These are phyloP conservation scores for Rhizopogon vesiculosus DNA, from an alignment of 768 basidiomycete species.

Conservation along the genomic window DNA sequence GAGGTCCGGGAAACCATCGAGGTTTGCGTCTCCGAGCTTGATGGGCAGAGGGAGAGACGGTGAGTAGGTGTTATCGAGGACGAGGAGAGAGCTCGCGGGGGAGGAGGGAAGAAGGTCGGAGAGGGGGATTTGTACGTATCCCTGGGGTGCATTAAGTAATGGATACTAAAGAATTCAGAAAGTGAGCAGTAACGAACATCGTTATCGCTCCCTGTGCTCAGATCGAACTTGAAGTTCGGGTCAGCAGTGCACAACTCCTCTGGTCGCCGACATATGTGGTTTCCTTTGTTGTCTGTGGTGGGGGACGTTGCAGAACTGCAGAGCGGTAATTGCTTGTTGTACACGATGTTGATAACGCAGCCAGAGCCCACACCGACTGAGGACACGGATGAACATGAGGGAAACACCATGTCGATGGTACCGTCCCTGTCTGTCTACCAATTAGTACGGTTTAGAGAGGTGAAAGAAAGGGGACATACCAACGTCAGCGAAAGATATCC, in stretches of 20 bases:
- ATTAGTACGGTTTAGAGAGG: not conserved
- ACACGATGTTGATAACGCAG: conserved; percentile 88
- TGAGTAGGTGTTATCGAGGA: conserved; percentile 58
- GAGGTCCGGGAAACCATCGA: conserved; percentile 93
- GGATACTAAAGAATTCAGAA: not conserved
- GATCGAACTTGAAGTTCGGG: conserved; percentile 71
- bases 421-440: conserved; percentile 80
- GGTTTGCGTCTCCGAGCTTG: conserved; percentile 82
- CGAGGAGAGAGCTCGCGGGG: conserved; percentile 51
- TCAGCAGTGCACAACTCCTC: conserved; percentile 82
- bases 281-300: conserved; percentile 41
- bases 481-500: conserved; percentile 87
- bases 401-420: conserved; percentile 92
- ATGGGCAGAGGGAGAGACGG: conserved; percentile 74
- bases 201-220: conserved; percentile 46
- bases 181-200: conserved; percentile 33
- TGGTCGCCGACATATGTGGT: conserved; percentile 65
- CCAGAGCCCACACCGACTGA: conserved; percentile 65
- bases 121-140: conserved; percentile 63
- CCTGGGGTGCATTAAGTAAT: conserved; percentile 32
- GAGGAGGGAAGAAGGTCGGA: conserved; percentile 49
- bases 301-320: conserved; percentile 58
- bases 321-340: conserved; percentile 85
- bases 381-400: conserved; percentile 75
- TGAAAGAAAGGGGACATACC: conserved; percentile 41